Conservation (phyloP, 2,329 filamentous ascomycete genomes). For the Aspergillus aculeatus region DNA sequence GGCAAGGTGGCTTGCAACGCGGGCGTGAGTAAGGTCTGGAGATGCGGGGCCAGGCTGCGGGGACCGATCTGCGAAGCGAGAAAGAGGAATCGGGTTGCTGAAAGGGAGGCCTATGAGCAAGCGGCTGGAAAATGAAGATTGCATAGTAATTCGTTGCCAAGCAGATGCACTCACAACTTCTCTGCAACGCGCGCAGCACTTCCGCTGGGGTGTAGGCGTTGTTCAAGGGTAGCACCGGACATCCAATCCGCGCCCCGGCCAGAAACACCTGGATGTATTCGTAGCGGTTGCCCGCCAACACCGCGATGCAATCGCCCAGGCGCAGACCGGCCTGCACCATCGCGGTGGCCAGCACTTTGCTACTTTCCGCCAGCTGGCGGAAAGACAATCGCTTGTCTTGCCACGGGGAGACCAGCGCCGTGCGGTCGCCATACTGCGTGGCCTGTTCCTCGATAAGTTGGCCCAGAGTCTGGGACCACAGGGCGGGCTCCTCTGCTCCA, state of each 20-base stretch:
- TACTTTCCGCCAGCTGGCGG: background rate
- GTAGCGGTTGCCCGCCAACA: slow-evolving; percentile 61
- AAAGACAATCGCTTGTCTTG: background rate
- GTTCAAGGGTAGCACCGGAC: slow-evolving; percentile 58
- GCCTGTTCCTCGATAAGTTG: background rate
- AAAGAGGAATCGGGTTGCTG: background rate
- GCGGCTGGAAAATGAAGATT: too few species aligned
- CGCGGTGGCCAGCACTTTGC: background rate
- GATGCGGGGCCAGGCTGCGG: background rate
- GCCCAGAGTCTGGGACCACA: background rate
- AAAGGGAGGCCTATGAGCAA: too few species aligned
- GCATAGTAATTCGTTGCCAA: background rate
- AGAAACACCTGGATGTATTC: slow-evolving; percentile 63
- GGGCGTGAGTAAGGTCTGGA: background rate
- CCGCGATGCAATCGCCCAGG: slow-evolving; percentile 64
- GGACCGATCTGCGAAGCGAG: background rate
- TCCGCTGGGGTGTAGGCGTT: slow-evolving; percentile 68
- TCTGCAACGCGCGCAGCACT: slow-evolving; percentile 9
- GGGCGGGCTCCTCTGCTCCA: background rate
- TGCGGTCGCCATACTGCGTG: background rate
- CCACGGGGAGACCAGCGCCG: background rate
- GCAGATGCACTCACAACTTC: background rate
- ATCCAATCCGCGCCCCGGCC: slow-evolving; percentile 56
- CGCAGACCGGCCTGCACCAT: slow-evolving; percentile 58
- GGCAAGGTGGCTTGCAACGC: background rate